These are phyloP conservation scores for Kodamaea restingae DNA, from an alignment of 805 yeast genomes.

Conservation along the genomic window DNA sequence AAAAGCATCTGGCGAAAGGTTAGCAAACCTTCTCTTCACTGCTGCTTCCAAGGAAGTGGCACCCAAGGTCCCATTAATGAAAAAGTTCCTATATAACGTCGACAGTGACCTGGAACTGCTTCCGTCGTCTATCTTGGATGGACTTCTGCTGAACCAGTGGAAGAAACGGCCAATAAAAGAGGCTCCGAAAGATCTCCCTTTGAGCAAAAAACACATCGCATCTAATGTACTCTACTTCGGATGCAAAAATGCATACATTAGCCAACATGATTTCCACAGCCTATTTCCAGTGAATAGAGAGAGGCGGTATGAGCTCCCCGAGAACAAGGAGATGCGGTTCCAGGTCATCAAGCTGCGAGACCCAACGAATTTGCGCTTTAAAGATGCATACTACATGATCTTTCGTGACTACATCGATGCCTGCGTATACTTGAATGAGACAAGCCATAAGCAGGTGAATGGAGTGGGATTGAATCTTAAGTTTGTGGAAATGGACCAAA, in stretches of 20 bases:
- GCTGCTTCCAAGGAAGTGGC: slow-evolving; percentile 27
- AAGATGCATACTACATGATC: slow-evolving; percentile 50
- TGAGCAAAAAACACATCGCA: not conserved
- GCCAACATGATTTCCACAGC: slow-evolving; percentile 36
- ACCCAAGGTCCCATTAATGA: slow-evolving; percentile 24
- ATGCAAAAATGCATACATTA: slow-evolving; percentile 36
- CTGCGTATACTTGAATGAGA: slow-evolving; percentile 48
- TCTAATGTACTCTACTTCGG: slow-evolving; percentile 35
- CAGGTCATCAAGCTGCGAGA: slow-evolving; percentile 49
- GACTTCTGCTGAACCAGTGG: slow-evolving; percentile 29
- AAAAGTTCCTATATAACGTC: slow-evolving; percentile 21
- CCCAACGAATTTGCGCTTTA: slow-evolving; percentile 39
- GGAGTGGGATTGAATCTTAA: slow-evolving; percentile 46
- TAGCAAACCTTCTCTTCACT: slow-evolving; percentile 28
- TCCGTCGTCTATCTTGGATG: slow-evolving; percentile 23
- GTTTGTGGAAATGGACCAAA: slow-evolving; percentile 36
- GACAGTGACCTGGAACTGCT: not conserved
- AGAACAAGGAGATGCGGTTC: slow-evolving; percentile 26
- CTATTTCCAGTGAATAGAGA: slow-evolving; percentile 34
- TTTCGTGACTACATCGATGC: slow-evolving; percentile 50
- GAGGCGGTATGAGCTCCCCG: slow-evolving; percentile 23
- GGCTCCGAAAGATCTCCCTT: slow-evolving; percentile 24
- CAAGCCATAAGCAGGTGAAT: slow-evolving; percentile 44
- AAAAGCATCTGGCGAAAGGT: slow-evolving; percentile 21
- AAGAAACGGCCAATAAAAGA: slow-evolving; percentile 22